Percentiles rank a stretch among this genome's conserved stretches.
Evolutionary conservation across 2,329 filamentous ascomycete species (phyloP).

Genomic region (Saccharata proteae): DNA sequence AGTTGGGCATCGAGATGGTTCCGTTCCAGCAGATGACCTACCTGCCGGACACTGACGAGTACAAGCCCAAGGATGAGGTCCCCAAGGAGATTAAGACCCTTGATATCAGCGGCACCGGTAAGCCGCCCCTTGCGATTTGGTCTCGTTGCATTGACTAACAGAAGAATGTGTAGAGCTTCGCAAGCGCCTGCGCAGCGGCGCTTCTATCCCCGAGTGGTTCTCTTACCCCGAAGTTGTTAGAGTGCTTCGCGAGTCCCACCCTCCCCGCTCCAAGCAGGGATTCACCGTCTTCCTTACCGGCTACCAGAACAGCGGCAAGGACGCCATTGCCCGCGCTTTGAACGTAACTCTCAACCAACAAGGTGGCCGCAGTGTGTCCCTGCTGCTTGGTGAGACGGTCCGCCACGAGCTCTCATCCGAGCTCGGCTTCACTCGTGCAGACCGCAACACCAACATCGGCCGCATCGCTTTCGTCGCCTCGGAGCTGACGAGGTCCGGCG

Average conservation of each 20-base stretch:
- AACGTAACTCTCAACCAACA: conserved; percentile 98
- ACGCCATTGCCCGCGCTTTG: conserved; percentile 86
- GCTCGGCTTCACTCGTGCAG: conserved; percentile 85
- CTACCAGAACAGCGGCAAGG: conserved; percentile 94
- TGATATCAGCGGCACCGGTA: conserved; percentile 40
- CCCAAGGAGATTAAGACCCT: conserved; percentile 66
- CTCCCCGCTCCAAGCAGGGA: conserved; percentile 77
- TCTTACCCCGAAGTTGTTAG: conserved; percentile 97
- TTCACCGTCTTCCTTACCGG: conserved; percentile 98
- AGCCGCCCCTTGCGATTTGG: conserved; percentile 8
- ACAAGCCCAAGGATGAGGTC: conserved; percentile 86
- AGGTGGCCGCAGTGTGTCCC: conserved; percentile 84
- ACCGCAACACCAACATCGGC: conserved; percentile 88
- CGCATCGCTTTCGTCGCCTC: conserved; percentile 94
- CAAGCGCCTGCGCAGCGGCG: conserved; percentile 76
- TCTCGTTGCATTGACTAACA: neutral
- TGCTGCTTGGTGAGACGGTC: conserved; percentile 91
- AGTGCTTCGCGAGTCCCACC: conserved; percentile 93
- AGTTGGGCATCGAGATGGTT: conserved; percentile 97
- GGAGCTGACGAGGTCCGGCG: conserved; percentile 83
- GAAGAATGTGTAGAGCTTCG: conserved; percentile 81
- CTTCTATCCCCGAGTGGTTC: conserved; percentile 98
- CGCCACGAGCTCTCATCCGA: conserved; percentile 86
- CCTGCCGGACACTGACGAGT: conserved; percentile 93
- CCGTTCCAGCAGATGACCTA: conserved; percentile 99